Conservation (phyloP, 2,329 filamentous ascomycete species). For the Fusarium mangiferae region DNA sequence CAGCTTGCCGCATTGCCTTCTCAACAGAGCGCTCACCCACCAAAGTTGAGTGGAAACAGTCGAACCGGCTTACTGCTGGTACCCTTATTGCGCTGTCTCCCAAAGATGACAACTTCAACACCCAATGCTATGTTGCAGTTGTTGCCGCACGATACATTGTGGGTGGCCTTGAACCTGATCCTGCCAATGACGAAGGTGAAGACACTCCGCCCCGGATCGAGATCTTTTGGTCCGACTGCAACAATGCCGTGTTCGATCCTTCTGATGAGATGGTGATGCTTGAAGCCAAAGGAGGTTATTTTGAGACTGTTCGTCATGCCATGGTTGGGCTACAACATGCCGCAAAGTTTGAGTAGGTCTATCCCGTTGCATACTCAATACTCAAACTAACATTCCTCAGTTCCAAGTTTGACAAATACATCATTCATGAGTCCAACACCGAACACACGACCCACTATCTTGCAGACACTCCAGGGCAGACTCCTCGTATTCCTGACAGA, state of each 20-base stretch:
- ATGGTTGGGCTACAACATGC: constrained; percentile 76
- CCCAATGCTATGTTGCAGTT: constrained; percentile 73
- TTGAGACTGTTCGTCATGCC: constrained; percentile 78
- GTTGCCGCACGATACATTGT: constrained; percentile 76
- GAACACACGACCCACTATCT: constrained; percentile 48
- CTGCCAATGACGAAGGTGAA: constrained; percentile 28
- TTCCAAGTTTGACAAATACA: constrained; percentile 71
- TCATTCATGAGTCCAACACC: constrained; percentile 59
- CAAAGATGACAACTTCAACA: constrained; percentile 69
- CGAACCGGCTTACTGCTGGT: constrained; percentile 62
- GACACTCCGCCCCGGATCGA: constrained; percentile 74
- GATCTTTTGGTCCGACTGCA: constrained; percentile 72
- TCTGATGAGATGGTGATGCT: constrained; percentile 79
- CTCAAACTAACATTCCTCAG: constrained; percentile 39
- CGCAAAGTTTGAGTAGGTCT: constrained; percentile 62
- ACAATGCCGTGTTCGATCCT: constrained; percentile 74
- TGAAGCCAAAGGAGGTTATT: constrained; percentile 78
- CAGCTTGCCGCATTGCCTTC: constrained; percentile 76
- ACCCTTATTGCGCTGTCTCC: constrained; percentile 64
- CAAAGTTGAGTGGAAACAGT: constrained; percentile 71
- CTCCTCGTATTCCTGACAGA: background rate
- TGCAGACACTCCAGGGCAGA: background rate
- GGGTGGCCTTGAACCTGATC: constrained; percentile 67
- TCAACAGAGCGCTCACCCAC: constrained; percentile 73
- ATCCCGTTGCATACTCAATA: constrained; percentile 5